Evolutionary conservation across 352 stramenopile species (phyloP).

Genomic region (Pythium insidiosum): DNA sequence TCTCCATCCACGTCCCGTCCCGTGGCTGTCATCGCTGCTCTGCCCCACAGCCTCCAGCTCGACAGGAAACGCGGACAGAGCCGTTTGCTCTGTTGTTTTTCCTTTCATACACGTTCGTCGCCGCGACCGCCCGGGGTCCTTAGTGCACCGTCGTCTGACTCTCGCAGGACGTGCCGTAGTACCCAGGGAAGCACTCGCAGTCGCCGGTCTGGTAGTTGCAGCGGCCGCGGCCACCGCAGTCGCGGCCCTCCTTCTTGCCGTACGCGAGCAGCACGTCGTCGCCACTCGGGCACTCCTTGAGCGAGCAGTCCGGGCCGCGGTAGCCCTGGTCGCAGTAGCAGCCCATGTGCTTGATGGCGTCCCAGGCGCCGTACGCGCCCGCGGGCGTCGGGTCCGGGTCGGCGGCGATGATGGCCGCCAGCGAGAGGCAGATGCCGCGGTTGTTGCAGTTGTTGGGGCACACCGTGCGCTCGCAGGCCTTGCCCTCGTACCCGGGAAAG

Average conservation of each 20-base stretch:
- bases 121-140: too few species aligned
- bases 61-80: too few species aligned
- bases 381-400: neutral
- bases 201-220: constrained; percentile 92
- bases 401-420: constrained; percentile 70
- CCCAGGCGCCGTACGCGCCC: constrained; percentile 72
- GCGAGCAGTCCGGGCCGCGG: constrained; percentile 92
- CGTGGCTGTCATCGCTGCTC: too few species aligned
- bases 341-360: constrained; percentile 90
- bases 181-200: constrained; percentile 93
- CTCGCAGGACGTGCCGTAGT: constrained; percentile 91
- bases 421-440: constrained; percentile 91
- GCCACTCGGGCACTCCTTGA: constrained; percentile 92
- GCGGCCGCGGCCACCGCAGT: constrained; percentile 92
- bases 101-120: too few species aligned
- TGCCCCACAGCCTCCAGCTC: too few species aligned
- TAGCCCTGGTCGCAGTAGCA: constrained; percentile 94
- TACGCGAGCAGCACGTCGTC: constrained; percentile 85
- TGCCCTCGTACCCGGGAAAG: constrained; percentile 86
- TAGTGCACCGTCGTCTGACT: constrained; percentile 78
- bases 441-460: constrained; percentile 94
- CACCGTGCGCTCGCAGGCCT: constrained; percentile 86
- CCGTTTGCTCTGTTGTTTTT: constrained; percentile 1
- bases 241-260: constrained; percentile 65
- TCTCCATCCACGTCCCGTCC: too few species aligned